phyloP scores from a whole-genome alignment of 2,329 filamentous ascomycete species.

The Blumeria hordei region DNA sequence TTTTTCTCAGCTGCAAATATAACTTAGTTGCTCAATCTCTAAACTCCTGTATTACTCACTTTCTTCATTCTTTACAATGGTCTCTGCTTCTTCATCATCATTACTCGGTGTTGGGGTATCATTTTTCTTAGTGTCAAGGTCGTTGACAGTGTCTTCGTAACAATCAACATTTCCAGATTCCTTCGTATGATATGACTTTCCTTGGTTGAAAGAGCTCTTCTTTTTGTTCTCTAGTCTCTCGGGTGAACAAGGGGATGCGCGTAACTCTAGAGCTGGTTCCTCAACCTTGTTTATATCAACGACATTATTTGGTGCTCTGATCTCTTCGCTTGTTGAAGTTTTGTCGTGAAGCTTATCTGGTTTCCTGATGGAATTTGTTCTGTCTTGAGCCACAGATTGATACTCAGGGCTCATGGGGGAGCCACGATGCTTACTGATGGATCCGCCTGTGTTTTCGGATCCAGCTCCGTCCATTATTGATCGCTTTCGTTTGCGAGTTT shows the following conservation, averaged over 20 bases:
- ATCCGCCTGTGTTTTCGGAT: conserved; percentile 15
- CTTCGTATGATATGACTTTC: conserved; percentile 8
- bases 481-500: conserved; percentile 17
- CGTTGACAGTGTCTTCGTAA: not conserved
- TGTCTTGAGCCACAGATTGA: conserved; percentile 22
- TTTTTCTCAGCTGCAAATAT: conserved; percentile 44
- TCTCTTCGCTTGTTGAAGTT: conserved; percentile 15
- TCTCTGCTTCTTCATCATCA: conserved; percentile 32
- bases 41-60: conserved; percentile 20
- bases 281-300: too few species aligned
- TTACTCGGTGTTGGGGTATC: conserved; percentile 17
- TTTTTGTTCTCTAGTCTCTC: conserved; percentile 16
- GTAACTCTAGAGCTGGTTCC: too few species aligned
- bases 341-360: conserved; percentile 13
- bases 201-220: conserved; percentile 15
- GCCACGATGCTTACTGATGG: conserved; percentile 26
- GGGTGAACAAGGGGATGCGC: conserved; percentile 5
- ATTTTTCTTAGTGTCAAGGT: conserved; percentile 6
- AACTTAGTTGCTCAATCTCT: conserved; percentile 11
- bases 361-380: conserved; percentile 19
- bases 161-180: conserved; percentile 4
- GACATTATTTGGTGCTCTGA: conserved; percentile 21
- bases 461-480: conserved; percentile 13
- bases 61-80: conserved; percentile 36
- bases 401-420: conserved; percentile 20